Conservation (phyloP, 768 basidiomycete genomes). For the Ramaria sp. region DNA sequence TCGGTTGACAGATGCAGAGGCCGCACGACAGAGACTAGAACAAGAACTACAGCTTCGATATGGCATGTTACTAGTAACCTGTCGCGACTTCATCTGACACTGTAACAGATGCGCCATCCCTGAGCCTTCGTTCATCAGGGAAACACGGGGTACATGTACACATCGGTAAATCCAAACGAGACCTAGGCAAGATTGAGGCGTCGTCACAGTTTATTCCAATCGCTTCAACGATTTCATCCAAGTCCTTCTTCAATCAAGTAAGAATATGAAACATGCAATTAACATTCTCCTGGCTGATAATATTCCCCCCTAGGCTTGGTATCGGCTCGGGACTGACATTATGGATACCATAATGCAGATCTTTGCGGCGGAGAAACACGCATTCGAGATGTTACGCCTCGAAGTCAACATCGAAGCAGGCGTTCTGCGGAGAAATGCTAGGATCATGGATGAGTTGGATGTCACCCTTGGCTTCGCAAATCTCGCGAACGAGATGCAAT, state of each 20-base stretch:
- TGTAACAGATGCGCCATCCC: constrained; percentile 50
- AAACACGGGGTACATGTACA: constrained; percentile 71
- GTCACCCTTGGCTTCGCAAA: constrained; percentile 72
- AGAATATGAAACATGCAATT: constrained; percentile 1
- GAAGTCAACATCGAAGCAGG: constrained; percentile 53
- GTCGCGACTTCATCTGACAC: neutral
- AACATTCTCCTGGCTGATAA: neutral
- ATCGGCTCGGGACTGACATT: constrained; percentile 59
- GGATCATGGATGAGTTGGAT: constrained; percentile 80
- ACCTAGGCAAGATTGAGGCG: constrained; percentile 36
- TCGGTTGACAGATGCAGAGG: constrained; percentile 32
- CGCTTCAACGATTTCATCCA: constrained; percentile 54
- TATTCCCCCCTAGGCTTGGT: constrained; percentile 50
- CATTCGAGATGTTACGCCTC: constrained; percentile 56
- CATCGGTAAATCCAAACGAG: constrained; percentile 52
- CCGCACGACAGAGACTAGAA: constrained; percentile 43
- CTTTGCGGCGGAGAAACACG: constrained; percentile 51
- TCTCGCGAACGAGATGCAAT: constrained; percentile 67
- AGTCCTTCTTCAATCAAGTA: constrained; percentile 59
- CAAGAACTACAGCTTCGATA: constrained; percentile 39
- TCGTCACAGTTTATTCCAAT: constrained; percentile 45
- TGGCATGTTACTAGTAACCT: constrained; percentile 28
- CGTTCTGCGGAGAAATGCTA: constrained; percentile 61
- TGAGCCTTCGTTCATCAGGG: constrained; percentile 60
- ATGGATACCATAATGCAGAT: constrained; percentile 45